Conservation (phyloP, 345 rosid genomes). For the Lenwebbia sp. region DNA sequence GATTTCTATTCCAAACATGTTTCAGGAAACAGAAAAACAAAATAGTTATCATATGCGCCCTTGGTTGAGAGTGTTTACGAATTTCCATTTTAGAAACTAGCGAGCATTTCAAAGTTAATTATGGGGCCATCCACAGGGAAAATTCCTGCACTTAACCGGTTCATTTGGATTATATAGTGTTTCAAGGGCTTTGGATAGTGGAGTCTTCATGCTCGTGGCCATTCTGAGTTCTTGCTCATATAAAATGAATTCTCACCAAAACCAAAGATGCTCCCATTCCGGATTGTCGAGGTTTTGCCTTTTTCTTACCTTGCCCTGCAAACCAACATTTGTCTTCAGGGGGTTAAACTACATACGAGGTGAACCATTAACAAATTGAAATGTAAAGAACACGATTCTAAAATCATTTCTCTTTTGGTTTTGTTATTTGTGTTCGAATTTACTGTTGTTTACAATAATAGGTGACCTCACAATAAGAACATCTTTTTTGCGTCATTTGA, state of each 20-base stretch:
- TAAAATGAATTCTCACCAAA: not conserved
- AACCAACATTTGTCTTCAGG: not conserved
- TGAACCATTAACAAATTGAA: not conserved
- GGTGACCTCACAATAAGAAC: not conserved
- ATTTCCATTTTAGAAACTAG: not conserved
- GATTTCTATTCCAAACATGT: no score
- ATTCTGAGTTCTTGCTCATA: not conserved
- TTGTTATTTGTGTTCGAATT: not conserved
- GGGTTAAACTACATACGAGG: not conserved
- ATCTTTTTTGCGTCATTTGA: not conserved
- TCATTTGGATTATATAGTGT: not conserved
- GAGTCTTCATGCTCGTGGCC: not conserved
- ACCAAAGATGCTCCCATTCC: constrained; percentile 1
- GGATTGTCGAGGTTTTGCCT: not conserved
- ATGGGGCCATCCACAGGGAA: not conserved
- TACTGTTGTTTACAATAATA: not conserved
- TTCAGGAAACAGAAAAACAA: no score
- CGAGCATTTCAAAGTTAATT: not conserved
- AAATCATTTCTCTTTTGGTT: not conserved
- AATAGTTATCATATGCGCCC: not conserved
- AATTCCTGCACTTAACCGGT: not conserved
- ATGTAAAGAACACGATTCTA: not conserved
- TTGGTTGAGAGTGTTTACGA: not conserved
- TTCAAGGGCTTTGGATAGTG: not conserved
- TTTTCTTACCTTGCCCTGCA: not conserved